Base-by-base conservation (phyloP, 495 filamentous ascomycete genomes). In the Penicillium verhagenii region DNA sequence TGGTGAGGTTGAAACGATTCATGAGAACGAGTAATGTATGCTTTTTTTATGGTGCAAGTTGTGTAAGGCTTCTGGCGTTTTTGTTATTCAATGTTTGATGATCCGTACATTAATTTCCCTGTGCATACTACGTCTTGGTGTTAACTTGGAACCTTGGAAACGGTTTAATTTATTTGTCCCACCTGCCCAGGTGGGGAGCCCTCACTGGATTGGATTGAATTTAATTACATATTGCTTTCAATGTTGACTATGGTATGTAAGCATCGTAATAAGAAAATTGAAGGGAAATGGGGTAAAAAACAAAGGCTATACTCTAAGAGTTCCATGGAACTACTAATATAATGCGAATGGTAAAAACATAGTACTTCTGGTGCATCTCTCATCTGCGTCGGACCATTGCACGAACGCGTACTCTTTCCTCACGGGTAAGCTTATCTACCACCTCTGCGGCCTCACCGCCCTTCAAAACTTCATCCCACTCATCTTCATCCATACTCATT, bases 401-500 rank as follows among this genome's bases (percentile, higher is more conserved):
- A 56, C 87, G 73, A 16, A 82, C 84, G 51, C 85, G 72, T 39
- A 70, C 69, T 63, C 83, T 77, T 73, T 89, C 87, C 33, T 86
- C 86, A n/a, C 54, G 64, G 64, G 79, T 79, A 50, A 90, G 61
- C 56, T 74, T 80, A 37, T 72, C 73, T 28, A 73, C 72, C 7
- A 75, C 73, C 33, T 72, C 72, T 5, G 65, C 70, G 14, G 72
- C 75, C 49, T 76, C 72, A 2, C 67, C 73, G 38, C 71, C 68
- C n/a, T 52, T 49, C 20, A 75, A 25, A 18, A 89, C 66, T 69
- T 93, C 93, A 46, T 92, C 90, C 90, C 92, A 96, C 71, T 98
- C 95, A 52, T 98, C 94, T 16, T 95, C 92, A 68, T 98, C 94
- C 92, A 97, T 96, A 55, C 92, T 92, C 64, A 96, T 89, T 4